Conservation (phyloP, 192 early-diverging fungal genomes). For the Coemansia sp. region DNA sequence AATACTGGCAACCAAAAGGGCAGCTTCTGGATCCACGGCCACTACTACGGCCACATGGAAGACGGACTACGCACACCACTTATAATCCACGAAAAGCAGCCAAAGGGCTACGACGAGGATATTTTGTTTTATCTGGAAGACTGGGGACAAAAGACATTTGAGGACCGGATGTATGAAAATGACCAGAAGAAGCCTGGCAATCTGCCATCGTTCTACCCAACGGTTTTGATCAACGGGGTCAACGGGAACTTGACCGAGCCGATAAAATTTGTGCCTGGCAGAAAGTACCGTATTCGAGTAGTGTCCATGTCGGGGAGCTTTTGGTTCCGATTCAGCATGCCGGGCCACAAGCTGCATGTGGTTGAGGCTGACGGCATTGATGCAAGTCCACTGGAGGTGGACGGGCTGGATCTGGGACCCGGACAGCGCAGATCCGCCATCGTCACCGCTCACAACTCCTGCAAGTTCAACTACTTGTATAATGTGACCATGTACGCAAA, state of each 20-base stretch:
- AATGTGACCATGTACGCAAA: constrained; percentile 63
- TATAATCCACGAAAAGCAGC: constrained; percentile 48
- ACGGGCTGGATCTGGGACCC: constrained; percentile 57
- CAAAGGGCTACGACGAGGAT: constrained; percentile 61
- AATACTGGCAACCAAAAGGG: constrained; percentile 51
- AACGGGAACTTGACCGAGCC: constrained; percentile 32
- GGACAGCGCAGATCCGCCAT: constrained; percentile 79
- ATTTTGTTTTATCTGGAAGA: constrained; percentile 62
- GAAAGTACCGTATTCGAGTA: constrained; percentile 74
- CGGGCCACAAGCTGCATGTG: constrained; percentile 68
- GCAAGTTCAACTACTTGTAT: constrained; percentile 57
- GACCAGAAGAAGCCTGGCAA: background rate
- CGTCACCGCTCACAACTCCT: constrained; percentile 60
- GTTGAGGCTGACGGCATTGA: constrained; percentile 75
- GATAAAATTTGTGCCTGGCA: constrained; percentile 63
- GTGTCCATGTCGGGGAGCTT: constrained; percentile 66
- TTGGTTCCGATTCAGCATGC: constrained; percentile 69
- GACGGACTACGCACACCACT: constrained; percentile 72
- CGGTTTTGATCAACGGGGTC: constrained; percentile 41
- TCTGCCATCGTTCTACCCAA: background rate
- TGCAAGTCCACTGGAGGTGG: constrained; percentile 50
- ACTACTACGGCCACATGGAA: constrained; percentile 63
- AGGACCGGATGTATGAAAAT: constrained; percentile 8
- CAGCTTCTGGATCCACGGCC: constrained; percentile 78
- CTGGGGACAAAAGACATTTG: constrained; percentile 58